These are phyloP conservation scores for Epichloe festucae DNA, from an alignment of 2,329 filamentous ascomycete species.

Conservation along the genomic window DNA sequence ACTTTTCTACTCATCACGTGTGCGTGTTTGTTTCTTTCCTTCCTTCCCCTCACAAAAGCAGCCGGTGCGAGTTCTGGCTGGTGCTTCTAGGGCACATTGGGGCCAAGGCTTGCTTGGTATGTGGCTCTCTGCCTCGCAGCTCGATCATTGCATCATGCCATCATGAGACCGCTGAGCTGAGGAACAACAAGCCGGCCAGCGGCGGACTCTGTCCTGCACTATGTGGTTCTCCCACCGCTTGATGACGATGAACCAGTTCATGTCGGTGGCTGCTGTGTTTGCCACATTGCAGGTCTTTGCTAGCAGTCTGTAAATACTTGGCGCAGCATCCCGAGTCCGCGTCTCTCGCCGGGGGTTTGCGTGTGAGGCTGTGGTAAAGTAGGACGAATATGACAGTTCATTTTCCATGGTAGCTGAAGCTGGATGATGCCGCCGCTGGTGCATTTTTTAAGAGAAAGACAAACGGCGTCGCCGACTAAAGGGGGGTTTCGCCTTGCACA, in stretches of 20 bases:
- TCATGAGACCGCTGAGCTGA: background rate
- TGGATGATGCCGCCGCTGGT: background rate
- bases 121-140: background rate
- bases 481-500: background rate
- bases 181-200: background rate
- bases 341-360: background rate
- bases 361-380: background rate
- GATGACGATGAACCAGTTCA: background rate
- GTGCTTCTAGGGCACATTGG: background rate
- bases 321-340: background rate
- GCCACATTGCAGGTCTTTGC: background rate
- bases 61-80: background rate
- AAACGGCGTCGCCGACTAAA: background rate
- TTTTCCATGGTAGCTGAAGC: background rate
- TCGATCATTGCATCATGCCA: conserved; percentile 2
- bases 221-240: background rate
- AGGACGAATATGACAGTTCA: background rate
- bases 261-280: background rate
- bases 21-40: background rate
- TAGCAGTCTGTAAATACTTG: background rate
- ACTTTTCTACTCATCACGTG: background rate
- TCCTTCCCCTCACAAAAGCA: background rate
- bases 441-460: background rate
- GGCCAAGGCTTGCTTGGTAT: conserved; percentile 1
- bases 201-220: too few relatives aligned